phyloP scores from a whole-genome alignment of 1,284 basidiomycete species.

The Fomitiporia mediterranea region DNA sequence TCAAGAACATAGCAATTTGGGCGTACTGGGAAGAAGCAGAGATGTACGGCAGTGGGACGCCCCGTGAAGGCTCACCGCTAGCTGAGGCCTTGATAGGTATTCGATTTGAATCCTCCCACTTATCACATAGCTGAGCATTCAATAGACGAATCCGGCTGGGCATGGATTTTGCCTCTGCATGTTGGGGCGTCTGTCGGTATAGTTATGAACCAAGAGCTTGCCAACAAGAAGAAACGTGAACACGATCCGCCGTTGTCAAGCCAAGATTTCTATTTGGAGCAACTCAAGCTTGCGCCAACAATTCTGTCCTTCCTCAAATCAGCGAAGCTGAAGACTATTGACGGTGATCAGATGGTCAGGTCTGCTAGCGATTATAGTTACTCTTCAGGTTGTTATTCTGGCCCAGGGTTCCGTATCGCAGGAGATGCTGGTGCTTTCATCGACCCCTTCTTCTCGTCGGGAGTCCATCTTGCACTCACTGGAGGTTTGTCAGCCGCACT shows the following conservation, averaged over 20 bases:
- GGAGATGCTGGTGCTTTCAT: constrained; percentile 76
- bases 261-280: constrained; percentile 34
- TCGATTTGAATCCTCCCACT: constrained; percentile 4
- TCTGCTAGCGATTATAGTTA: constrained; percentile 66
- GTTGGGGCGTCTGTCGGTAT: constrained; percentile 67
- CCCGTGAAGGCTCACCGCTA: constrained; percentile 46
- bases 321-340: not conserved
- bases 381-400: constrained; percentile 59
- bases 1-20: constrained; percentile 73
- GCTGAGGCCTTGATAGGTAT: constrained; percentile 58
- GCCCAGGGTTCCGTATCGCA: constrained; percentile 53
- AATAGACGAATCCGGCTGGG: constrained; percentile 70
- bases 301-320: constrained; percentile 43
- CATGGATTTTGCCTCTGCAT: constrained; percentile 73
- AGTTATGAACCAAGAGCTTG: constrained; percentile 58
- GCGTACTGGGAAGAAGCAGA: constrained; percentile 60
- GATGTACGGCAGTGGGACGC: constrained; percentile 50
- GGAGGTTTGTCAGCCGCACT: constrained; percentile 52
- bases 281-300: constrained; percentile 43
- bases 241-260: constrained; percentile 23
- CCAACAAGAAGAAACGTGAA: constrained; percentile 33
- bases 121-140: not conserved
- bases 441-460: constrained; percentile 70
- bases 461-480: constrained; percentile 63
- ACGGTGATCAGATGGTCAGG: constrained; percentile 33